Evolutionary conservation across 176 grass and related monocot species (phyloP).

Genomic region (Carex parvula): DNA sequence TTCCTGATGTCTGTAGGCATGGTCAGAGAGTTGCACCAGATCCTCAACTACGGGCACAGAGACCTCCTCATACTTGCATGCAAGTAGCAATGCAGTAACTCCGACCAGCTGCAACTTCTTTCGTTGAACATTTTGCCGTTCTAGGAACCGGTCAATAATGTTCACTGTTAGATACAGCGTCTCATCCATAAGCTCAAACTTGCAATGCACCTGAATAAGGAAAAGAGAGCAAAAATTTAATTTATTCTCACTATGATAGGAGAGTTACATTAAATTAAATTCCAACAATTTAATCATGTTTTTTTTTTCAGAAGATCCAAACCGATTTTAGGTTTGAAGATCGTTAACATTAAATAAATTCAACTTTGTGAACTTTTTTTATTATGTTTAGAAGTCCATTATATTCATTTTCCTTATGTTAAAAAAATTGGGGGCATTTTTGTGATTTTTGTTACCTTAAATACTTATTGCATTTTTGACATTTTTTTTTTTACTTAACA

Average conservation of each 20-base stretch:
- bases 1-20: slow-evolving; percentile 57
- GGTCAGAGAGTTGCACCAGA: slow-evolving; percentile 66
- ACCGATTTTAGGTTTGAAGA: background rate
- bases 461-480: background rate
- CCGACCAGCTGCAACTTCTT: slow-evolving; percentile 91
- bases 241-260: background rate
- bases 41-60: slow-evolving; percentile 88
- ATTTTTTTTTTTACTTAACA: background rate
- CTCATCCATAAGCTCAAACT: slow-evolving; percentile 89
- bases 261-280: background rate
- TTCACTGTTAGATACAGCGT: slow-evolving; percentile 90
- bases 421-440: background rate
- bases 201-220: slow-evolving; percentile 74
- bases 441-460: background rate
- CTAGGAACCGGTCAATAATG: slow-evolving; percentile 89
- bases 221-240: slow-evolving; percentile 7
- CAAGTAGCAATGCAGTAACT: slow-evolving; percentile 89
- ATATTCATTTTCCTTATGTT: no score
- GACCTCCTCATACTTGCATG: slow-evolving; percentile 90
- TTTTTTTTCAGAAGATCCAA: background rate
- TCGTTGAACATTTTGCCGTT: slow-evolving; percentile 54
- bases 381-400: background rate
- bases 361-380: background rate
- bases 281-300: background rate
- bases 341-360: background rate